Percentiles rank a stretch among this genome's conserved stretches.
These are phyloP conservation scores for Colletotrichum higginsianum DNA, from an alignment of 2,329 filamentous ascomycete genomes.

Conservation along the genomic window DNA sequence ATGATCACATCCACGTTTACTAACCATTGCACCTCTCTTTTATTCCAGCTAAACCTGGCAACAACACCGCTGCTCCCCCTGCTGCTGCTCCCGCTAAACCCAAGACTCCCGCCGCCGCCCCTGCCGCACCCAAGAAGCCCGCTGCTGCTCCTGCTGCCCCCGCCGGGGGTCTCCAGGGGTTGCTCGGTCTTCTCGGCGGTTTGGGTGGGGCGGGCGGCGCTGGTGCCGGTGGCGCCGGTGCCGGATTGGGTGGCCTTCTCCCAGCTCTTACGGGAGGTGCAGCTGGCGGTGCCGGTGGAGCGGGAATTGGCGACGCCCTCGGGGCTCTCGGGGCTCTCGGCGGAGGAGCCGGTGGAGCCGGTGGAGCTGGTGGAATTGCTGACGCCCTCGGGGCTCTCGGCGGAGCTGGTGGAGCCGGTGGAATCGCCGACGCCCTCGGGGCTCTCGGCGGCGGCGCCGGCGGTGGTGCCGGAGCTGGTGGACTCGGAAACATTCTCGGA, in stretches of 20 bases:
- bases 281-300: conserved; percentile 12
- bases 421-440: conserved; percentile 1
- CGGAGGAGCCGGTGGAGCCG: conserved; percentile 6
- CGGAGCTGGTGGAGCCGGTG: conserved; percentile 1
- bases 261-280: conserved; percentile 20
- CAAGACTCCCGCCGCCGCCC: neutral
- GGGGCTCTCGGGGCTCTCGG: conserved; percentile 19
- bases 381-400: too few species aligned
- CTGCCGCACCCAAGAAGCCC: neutral
- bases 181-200: conserved; percentile 26
- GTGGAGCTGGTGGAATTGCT: neutral
- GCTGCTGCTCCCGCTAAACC: conserved; percentile 20
- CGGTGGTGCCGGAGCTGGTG: neutral
- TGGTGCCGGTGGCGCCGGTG: neutral
- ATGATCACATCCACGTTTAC: conserved; percentile 3
- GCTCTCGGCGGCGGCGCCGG: neutral
- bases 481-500: too few species aligned
- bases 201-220: conserved; percentile 19
- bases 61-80: conserved; percentile 13
- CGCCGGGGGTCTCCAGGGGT: conserved; percentile 16
- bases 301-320: neutral
- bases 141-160: neutral
- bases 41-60: conserved; percentile 22
- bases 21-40: conserved; percentile 16
- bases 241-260: conserved; percentile 15